Conservation (phyloP, 306 rosid genomes). For the Vigna hirtella region DNA sequence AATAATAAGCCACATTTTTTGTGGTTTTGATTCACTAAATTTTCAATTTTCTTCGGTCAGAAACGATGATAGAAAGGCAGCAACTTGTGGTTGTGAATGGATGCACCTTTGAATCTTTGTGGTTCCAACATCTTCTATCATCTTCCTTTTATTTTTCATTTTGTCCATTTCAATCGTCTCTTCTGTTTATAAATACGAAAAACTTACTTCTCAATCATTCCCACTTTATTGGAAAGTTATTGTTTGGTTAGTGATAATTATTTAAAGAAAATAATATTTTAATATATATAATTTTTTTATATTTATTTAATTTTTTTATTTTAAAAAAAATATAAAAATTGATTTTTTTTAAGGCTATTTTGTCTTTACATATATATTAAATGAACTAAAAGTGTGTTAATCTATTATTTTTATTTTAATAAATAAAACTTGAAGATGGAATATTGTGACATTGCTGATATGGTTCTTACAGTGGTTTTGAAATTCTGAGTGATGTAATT, state of each 20-base stretch:
- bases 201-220: not conserved
- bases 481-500: too few species aligned
- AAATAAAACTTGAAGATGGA: too few species aligned
- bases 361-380: too few species aligned
- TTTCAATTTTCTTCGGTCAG: not conserved
- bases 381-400: too few species aligned
- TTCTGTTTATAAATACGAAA: not conserved
- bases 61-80: not conserved
- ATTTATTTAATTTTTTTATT: too few species aligned
- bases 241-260: not conserved
- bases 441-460: too few species aligned
- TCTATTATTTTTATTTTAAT: too few species aligned
- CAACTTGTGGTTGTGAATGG: not conserved
- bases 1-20: not conserved
- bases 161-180: not conserved
- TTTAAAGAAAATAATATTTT: too few species aligned
- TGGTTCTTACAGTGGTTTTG: too few species aligned
- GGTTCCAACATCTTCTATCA: slow-evolving; percentile 1
- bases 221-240: not conserved
- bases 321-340: too few species aligned
- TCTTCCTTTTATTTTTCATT: not conserved
- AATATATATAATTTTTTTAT: too few species aligned
- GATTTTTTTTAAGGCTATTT: too few species aligned
- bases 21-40: not conserved
- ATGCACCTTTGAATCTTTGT: slow-evolving; percentile 7